Evolutionary conservation across 495 filamentous ascomycete species (phyloP), one percentile per base, ranked within the genome.

Genomic region (Penicillium daleae): DNA sequence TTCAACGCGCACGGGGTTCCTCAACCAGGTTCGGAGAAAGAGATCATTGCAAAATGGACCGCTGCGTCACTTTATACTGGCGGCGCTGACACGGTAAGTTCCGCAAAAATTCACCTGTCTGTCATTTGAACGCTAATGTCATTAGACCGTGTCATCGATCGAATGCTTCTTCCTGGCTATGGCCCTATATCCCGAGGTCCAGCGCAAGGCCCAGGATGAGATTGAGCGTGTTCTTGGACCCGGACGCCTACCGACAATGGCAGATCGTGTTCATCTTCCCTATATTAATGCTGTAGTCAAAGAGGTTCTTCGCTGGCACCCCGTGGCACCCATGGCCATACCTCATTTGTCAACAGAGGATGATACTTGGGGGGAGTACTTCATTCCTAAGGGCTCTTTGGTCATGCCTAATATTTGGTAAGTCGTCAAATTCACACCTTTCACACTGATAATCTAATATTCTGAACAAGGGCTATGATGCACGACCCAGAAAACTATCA

Each of bases 291-390:
- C 77, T 3, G 22, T 82, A 0, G 70, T 83, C 10, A 80, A 81
- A 55, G 82, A 85, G 52, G 60, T 67, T 0, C 63, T 78, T 2
- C 77, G 81, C 4, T 85, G 81, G 81, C 75, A 77, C 32, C 78
- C 80, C 0, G 73, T 81, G 0, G 65, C 58, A 0, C 76, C 84
- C 1, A 75, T 78, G 63, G 74, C 70, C 0, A 74, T 90, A 33
- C 83, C 88, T 0, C 89, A 91, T 61, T 72, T 74, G 6, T 78
- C 80, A 3, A 68, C 71, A 15, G 70, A 80, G 12, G 87, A 88
- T 60, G 84, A 89, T 56, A 68, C 64, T 3, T 77, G 66, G 26
- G 60, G 65, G 1, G 75, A 71, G 0, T 80, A 80, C 40, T 54
- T 59, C n/a, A 80, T 85, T 15, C 82, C 82, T 0, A 82, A 83